Evolutionary conservation across 495 filamentous ascomycete genomes (phyloP).

Genomic region (Aspergillus panamensis): DNA sequence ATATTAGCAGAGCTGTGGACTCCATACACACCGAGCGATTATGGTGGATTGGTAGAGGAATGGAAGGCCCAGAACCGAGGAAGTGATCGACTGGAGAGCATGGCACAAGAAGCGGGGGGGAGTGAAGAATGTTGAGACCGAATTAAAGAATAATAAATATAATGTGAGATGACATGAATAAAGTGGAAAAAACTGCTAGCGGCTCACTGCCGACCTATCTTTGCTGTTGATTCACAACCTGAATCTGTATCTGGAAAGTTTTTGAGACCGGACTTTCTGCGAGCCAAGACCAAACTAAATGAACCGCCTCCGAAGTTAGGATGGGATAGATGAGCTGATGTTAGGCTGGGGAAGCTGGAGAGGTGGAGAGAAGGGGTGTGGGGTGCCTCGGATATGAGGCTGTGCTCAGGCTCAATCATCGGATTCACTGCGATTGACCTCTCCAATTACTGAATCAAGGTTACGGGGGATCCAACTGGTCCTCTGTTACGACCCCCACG

Average conservation of each 20-base stretch:
- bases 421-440: slow-evolving; percentile 1
- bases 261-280: slow-evolving; percentile 13
- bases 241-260: background rate
- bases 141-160: background rate
- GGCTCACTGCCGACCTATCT: background rate
- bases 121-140: background rate
- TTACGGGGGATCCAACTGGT: background rate
- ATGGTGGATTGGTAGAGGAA: slow-evolving; percentile 48
- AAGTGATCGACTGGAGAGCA: background rate
- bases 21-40: slow-evolving; percentile 51
- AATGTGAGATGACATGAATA: background rate
- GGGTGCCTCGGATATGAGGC: slow-evolving; percentile 6
- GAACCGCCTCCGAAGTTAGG: background rate
- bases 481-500: background rate
- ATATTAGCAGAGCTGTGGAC: slow-evolving; percentile 40
- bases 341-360: too few relatives aligned
- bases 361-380: background rate
- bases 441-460: background rate
- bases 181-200: background rate
- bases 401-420: background rate
- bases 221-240: slow-evolving; percentile 1
- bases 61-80: slow-evolving; percentile 24
- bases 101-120: background rate
- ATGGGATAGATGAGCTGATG: slow-evolving; percentile 14
- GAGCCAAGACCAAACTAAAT: slow-evolving; percentile 9